Base-by-base conservation (phyloP, 129 eudicot species). In the Logfia minima region DNA sequence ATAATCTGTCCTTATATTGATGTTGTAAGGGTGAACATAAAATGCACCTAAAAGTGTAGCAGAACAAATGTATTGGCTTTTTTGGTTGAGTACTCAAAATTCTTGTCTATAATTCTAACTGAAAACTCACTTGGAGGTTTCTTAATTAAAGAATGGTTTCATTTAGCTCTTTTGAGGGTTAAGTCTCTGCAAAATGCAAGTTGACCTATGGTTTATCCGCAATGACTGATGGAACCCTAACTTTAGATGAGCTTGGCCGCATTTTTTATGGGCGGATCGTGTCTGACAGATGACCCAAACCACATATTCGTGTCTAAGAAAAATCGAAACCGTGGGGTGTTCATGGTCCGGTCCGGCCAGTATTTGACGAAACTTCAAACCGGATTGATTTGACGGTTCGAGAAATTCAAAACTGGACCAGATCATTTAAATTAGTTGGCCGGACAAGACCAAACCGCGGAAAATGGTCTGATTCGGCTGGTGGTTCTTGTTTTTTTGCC, bases 51-150 rank as follows among this genome's bases (percentile, higher is more conserved):
- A 9, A 59, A 59, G 29, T 59, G 29, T 59, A 59, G 64, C 21
- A n/a, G 24, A 59, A 59, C 64, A 59, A 59, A 59, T 59, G 64
- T 59, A 21, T 59, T 59, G 29, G 64, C 29, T 19, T 59, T 56
- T 6, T 59, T 59, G 64, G 28, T 59, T 18, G 5, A 59, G 4
- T 6, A 59, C 48, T 21, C 11, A 3, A 8, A 59, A 59, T 59
- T 59, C 10, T n/a, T 19, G 55, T 48, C 55, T 48, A 48, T 48
- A 48, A 13, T 48, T 48, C 55, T 14, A 13, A 48, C 55, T 48
- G 55, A 11, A 48, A 41, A 48, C 3, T 48, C 29, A n/a, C 26
- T 59, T 59, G 64, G 28, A 59, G 1, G 26, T 59, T 48, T 48
- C 64, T n/a, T 21, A 22, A 59, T 59, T 22, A n/a, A 59, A 59